Conservation (phyloP, 176 grass and related monocot species). For the Alopecurus myosuroides region DNA sequence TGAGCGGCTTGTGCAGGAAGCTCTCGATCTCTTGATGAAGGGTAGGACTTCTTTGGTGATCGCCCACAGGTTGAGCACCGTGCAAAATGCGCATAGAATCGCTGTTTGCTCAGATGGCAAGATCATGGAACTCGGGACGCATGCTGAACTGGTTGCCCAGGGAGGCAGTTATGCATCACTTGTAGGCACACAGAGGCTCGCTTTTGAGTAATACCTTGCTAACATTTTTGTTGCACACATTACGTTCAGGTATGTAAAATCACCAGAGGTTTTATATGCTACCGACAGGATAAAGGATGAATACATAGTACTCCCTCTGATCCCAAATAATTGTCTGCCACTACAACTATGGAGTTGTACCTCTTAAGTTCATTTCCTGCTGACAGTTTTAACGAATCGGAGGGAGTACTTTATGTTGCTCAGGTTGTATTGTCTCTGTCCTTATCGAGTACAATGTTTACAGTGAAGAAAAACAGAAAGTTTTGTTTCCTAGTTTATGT, state of each 20-base stretch:
- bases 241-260: background rate
- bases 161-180: slow-evolving; percentile 77
- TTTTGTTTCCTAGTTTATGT: background rate
- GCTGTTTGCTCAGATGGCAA: slow-evolving; percentile 75
- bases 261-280: slow-evolving; percentile 6
- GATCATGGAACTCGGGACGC: slow-evolving; percentile 67
- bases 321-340: too few relatives aligned
- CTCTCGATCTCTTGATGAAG: slow-evolving; percentile 84
- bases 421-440: background rate
- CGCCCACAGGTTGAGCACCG: slow-evolving; percentile 86
- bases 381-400: too few relatives aligned
- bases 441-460: background rate
- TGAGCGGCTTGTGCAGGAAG: slow-evolving; percentile 85
- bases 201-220: slow-evolving; percentile 57
- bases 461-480: background rate
- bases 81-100: slow-evolving; percentile 82
- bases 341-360: too few relatives aligned
- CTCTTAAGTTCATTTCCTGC: too few relatives aligned
- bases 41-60: slow-evolving; percentile 90
- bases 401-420: background rate
- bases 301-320: too few relatives aligned
- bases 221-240: background rate
- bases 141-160: slow-evolving; percentile 59
- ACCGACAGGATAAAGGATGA: too few relatives aligned
- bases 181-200: slow-evolving; percentile 75